Percentiles rank a stretch among this genome's conserved stretches.
Evolutionary conservation across 768 basidiomycete species (phyloP).

Genomic region (Pleurotus pulmonarius): DNA sequence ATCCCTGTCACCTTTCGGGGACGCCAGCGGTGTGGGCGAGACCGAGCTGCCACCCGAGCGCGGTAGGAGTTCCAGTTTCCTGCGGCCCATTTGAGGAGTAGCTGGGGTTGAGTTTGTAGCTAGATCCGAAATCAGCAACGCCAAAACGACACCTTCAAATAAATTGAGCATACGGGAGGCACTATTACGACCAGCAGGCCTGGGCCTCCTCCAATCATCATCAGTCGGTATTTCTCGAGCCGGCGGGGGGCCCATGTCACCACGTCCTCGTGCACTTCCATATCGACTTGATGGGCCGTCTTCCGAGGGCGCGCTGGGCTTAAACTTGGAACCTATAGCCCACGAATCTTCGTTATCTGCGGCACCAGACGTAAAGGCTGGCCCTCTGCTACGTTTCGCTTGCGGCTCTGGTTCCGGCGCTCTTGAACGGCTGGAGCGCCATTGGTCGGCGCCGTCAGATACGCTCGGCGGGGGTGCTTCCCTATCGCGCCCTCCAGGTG

Average conservation of each 20-base stretch:
- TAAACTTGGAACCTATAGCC: slow-evolving; percentile 74
- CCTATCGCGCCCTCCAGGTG: slow-evolving; percentile 25
- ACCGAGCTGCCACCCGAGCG: slow-evolving; percentile 66
- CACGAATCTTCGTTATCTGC: slow-evolving; percentile 82
- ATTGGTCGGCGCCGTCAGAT: slow-evolving; percentile 64
- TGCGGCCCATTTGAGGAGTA: slow-evolving; percentile 74
- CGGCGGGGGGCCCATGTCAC: slow-evolving; percentile 52
- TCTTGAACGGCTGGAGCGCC: slow-evolving; percentile 61
- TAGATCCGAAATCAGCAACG: slow-evolving; percentile 20
- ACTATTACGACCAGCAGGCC: slow-evolving; percentile 39
- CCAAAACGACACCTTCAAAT: not conserved
- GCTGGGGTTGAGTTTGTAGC: slow-evolving; percentile 74
- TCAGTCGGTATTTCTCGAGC: slow-evolving; percentile 36
- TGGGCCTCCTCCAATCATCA: slow-evolving; percentile 73
- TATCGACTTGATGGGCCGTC: slow-evolving; percentile 36
- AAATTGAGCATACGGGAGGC: slow-evolving; percentile 50
- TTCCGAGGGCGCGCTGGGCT: slow-evolving; percentile 41
- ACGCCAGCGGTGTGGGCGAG: slow-evolving; percentile 71
- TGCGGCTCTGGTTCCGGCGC: slow-evolving; percentile 44
- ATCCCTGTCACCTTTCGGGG: slow-evolving; percentile 54
- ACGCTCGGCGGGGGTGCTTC: slow-evolving; percentile 40
- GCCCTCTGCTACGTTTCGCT: slow-evolving; percentile 48
- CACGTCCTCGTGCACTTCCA: slow-evolving; percentile 44
- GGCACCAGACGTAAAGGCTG: slow-evolving; percentile 49
- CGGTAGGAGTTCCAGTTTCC: slow-evolving; percentile 84